A percentile compares a stretch with the other conserved stretches of the same genome.
These are phyloP conservation scores for Perilla frutescens DNA, from an alignment of 257 asterid genomes.

Conservation along the genomic window DNA sequence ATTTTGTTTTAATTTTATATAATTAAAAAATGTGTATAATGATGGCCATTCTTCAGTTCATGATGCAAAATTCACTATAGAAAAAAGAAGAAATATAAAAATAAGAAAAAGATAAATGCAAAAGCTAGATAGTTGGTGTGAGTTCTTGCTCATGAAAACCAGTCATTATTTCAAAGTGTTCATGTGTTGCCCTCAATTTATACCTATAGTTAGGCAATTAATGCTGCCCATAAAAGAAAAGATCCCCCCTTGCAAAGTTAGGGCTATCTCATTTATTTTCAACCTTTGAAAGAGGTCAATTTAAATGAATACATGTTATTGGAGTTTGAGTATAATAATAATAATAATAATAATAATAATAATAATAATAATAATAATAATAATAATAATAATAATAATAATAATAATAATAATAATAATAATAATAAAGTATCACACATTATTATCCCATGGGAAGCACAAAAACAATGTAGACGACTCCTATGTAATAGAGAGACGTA, in stretches of 20 bases:
- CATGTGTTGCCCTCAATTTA: slow-evolving; percentile 13
- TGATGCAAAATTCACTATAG: not conserved
- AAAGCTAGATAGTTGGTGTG: not conserved
- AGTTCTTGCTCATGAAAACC: not conserved
- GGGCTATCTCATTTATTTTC: not conserved
- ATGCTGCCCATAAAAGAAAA: slow-evolving; percentile 7
- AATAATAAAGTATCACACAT: too few relatives aligned
- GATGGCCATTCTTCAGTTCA: slow-evolving; percentile 19
- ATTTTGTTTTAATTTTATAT: too few relatives aligned
- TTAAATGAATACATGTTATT: not conserved
- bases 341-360: too few relatives aligned
- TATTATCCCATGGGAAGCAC: too few relatives aligned
- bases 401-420: too few relatives aligned
- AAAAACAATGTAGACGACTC: too few relatives aligned
- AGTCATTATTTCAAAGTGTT: not conserved
- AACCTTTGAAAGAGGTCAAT: not conserved
- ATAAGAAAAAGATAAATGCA: slow-evolving; percentile 11
- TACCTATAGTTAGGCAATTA: not conserved
- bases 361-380: too few relatives aligned
- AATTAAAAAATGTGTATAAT: not conserved
- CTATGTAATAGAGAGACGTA: too few relatives aligned
- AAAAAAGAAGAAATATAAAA: not conserved
- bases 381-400: too few relatives aligned
- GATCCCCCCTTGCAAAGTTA: not conserved
- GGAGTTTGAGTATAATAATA: too few relatives aligned